Evolutionary conservation across 2,329 filamentous ascomycete species (phyloP).

Genomic region (Penicillium nordicum): DNA sequence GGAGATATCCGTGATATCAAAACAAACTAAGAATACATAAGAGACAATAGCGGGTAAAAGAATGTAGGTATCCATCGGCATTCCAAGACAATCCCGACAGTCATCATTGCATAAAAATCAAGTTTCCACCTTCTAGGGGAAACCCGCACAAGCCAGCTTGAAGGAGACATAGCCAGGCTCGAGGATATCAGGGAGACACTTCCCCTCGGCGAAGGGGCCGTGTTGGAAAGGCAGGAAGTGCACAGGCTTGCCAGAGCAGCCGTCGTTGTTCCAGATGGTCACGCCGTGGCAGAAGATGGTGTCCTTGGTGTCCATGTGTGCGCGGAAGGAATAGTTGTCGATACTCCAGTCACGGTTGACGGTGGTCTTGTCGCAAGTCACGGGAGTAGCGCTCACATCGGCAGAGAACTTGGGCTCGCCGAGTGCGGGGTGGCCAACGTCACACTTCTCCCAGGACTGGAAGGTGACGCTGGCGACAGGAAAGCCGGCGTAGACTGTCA

Average conservation of each 20-base stretch:
- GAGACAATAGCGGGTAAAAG: background rate
- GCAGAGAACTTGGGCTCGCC: slow-evolving; percentile 17
- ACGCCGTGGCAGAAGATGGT: slow-evolving; percentile 17
- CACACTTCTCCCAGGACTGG: slow-evolving; percentile 23
- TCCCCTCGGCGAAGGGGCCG: slow-evolving; percentile 13
- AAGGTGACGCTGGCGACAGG: slow-evolving; percentile 22
- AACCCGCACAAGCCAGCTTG: slow-evolving; percentile 15
- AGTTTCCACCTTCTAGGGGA: background rate
- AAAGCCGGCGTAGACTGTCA: slow-evolving; percentile 17
- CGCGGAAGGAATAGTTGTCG: slow-evolving; percentile 20
- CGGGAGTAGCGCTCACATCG: slow-evolving; percentile 11
- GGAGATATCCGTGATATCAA: background rate
- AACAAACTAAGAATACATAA: background rate
- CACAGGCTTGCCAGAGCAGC: slow-evolving; percentile 16
- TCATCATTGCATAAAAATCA: background rate
- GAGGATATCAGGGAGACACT: slow-evolving; percentile 19
- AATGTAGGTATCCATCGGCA: slow-evolving; percentile 1
- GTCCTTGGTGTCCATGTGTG: slow-evolving; percentile 20
- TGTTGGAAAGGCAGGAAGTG: slow-evolving; percentile 17
- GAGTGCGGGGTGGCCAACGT: slow-evolving; percentile 10
- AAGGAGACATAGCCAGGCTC: slow-evolving; percentile 21
- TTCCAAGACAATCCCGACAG: background rate
- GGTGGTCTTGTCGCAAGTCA: slow-evolving; percentile 21
- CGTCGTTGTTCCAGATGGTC: slow-evolving; percentile 22
- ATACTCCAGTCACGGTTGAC: slow-evolving; percentile 23